A percentile compares a stretch with the other conserved stretches of the same genome.
These are phyloP conservation scores for Gliomastix tumulicola DNA, from an alignment of 2,329 filamentous ascomycete genomes.

Conservation along the genomic window DNA sequence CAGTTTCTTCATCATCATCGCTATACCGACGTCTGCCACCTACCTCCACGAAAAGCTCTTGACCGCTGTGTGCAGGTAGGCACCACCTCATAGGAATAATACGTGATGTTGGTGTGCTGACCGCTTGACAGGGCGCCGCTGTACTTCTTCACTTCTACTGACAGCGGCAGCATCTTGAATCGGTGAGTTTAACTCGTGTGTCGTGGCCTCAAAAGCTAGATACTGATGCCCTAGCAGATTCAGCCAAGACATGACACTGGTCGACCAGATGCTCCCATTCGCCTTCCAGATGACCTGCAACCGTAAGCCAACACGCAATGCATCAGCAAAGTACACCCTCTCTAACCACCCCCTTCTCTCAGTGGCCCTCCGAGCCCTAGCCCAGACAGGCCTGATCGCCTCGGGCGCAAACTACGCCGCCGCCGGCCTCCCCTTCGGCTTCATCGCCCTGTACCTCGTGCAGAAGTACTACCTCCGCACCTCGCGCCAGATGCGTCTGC, in stretches of 20 bases:
- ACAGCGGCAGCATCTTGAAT: slow-evolving; percentile 32
- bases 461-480: slow-evolving; percentile 45
- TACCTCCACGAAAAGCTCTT: slow-evolving; percentile 12
- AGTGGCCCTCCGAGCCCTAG: slow-evolving; percentile 8
- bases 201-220: too few species aligned
- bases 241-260: slow-evolving; percentile 32
- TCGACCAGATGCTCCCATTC: slow-evolving; percentile 29
- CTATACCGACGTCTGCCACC: slow-evolving; percentile 6
- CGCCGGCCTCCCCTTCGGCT: slow-evolving; percentile 30
- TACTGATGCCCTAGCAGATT: slow-evolving; percentile 24
- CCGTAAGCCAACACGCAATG: slow-evolving; percentile 13
- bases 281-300: slow-evolving; percentile 15
- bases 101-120: too few species aligned
- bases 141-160: slow-evolving; percentile 30
- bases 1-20: slow-evolving; percentile 10
- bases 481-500: slow-evolving; percentile 40
- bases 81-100: too few species aligned
- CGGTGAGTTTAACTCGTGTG: too few species aligned
- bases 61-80: slow-evolving; percentile 10
- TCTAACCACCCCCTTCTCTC: too few species aligned
- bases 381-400: slow-evolving; percentile 13
- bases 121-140: slow-evolving; percentile 26
- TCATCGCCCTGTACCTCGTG: slow-evolving; percentile 31
- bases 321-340: slow-evolving; percentile 12
- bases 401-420: slow-evolving; percentile 19